These are phyloP conservation scores for Trifolium pratense DNA, from an alignment of 306 rosid genomes.

Conservation along the genomic window DNA sequence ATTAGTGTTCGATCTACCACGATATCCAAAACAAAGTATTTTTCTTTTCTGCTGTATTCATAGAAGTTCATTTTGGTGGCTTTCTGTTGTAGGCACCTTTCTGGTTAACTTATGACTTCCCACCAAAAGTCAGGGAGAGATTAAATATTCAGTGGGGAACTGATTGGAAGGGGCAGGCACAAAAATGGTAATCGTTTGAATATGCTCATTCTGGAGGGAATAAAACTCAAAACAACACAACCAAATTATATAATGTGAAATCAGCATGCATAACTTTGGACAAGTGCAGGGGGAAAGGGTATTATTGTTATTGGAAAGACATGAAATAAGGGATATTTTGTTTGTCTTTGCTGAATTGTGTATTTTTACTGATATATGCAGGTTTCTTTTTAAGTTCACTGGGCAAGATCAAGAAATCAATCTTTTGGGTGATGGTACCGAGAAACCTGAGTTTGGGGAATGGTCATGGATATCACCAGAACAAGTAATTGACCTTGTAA, in stretches of 20 bases:
- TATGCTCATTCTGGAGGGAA: constrained; percentile 29
- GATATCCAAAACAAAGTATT: constrained; percentile 2
- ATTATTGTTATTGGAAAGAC: constrained; percentile 11
- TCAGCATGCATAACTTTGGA: background rate
- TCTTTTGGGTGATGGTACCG: constrained; percentile 94
- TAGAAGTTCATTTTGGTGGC: constrained; percentile 35
- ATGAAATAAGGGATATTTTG: constrained; percentile 13
- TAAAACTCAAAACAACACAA: constrained; percentile 16
- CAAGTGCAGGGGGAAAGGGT: background rate
- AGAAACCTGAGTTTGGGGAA: constrained; percentile 90
- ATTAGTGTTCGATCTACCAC: constrained; percentile 18
- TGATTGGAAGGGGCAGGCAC: constrained; percentile 96
- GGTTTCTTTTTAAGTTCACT: constrained; percentile 81
- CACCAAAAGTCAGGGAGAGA: constrained; percentile 76
- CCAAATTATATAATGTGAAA: constrained; percentile 17
- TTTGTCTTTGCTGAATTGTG: constrained; percentile 2
- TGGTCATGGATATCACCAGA: constrained; percentile 89
- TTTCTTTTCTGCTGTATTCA: background rate
- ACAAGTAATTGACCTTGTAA: constrained; percentile 63
- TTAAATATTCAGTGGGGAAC: constrained; percentile 74
- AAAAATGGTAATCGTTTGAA: constrained; percentile 70
- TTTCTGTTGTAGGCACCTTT: constrained; percentile 64
- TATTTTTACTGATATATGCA: constrained; percentile 38
- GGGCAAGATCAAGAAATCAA: constrained; percentile 86
- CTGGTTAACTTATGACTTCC: constrained; percentile 95